Evolutionary conservation across 441 rosid genomes (phyloP).

Genomic region (Corymbia calophylla): DNA sequence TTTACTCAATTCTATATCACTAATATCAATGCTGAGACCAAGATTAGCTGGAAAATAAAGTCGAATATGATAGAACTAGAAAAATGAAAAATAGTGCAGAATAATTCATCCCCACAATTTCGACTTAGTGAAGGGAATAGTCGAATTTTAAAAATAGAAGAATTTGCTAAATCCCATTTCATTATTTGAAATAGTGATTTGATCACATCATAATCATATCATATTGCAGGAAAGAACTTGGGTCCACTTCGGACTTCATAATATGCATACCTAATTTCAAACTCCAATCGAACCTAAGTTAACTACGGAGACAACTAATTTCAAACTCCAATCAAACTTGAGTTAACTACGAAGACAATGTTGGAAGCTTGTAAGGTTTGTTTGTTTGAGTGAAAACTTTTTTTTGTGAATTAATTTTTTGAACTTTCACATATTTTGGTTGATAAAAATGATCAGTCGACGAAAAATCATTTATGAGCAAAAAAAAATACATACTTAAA

Average conservation of each 20-base stretch:
- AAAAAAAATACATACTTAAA: background rate
- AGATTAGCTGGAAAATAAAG: background rate
- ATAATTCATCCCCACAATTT: background rate
- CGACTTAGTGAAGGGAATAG: background rate
- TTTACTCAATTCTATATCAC: background rate
- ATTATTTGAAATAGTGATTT: background rate
- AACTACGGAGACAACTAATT: background rate
- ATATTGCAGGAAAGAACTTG: background rate
- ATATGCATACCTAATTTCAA: background rate
- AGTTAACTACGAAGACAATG: background rate
- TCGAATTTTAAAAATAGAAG: background rate
- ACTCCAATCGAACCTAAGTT: background rate
- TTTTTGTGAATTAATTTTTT: accelerated
- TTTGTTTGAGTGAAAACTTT: background rate
- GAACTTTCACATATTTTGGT: no score
- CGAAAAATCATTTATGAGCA: background rate
- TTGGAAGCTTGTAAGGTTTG: background rate
- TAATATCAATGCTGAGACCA: background rate
- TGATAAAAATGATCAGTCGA: background rate
- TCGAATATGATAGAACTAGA: background rate
- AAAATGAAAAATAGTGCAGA: background rate
- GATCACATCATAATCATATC: background rate
- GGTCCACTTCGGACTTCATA: background rate
- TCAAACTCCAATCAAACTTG: background rate
- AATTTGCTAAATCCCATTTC: background rate